These are phyloP conservation scores for Ceratobasidium sp. DNA, from an alignment of 1,284 basidiomycete species.

Conservation along the genomic window DNA sequence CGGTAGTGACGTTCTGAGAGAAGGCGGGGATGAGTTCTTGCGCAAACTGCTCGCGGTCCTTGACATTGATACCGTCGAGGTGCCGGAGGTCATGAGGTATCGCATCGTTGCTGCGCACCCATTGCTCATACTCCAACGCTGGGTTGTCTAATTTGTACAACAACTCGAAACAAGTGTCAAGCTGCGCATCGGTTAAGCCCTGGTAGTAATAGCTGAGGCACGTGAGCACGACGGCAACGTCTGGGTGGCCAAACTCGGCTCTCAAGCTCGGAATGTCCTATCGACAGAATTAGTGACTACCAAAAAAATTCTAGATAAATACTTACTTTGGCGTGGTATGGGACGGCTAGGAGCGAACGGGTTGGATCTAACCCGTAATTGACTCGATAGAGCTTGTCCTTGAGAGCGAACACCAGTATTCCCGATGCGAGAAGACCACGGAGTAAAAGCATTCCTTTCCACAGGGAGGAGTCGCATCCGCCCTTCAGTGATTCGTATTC, in stretches of 20 bases:
- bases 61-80: constrained; percentile 61
- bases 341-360: constrained; percentile 67
- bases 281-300: constrained; percentile 55
- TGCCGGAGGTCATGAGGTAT: constrained; percentile 56
- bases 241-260: constrained; percentile 71
- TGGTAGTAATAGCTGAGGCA: constrained; percentile 68
- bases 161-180: constrained; percentile 60
- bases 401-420: constrained; percentile 61
- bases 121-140: constrained; percentile 60
- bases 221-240: constrained; percentile 64
- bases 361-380: constrained; percentile 65
- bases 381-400: constrained; percentile 65
- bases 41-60: constrained; percentile 59
- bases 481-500: constrained; percentile 9
- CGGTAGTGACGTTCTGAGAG: constrained; percentile 57
- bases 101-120: constrained; percentile 55
- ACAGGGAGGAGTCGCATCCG: constrained; percentile 52
- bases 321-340: constrained; percentile 62
- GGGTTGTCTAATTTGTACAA: constrained; percentile 65
- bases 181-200: constrained; percentile 61
- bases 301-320: not conserved
- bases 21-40: constrained; percentile 58
- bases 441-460: constrained; percentile 58
- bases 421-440: constrained; percentile 63
- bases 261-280: constrained; percentile 64